Conservation (phyloP, 768 basidiomycete species). For the Trametopsis cervina region DNA sequence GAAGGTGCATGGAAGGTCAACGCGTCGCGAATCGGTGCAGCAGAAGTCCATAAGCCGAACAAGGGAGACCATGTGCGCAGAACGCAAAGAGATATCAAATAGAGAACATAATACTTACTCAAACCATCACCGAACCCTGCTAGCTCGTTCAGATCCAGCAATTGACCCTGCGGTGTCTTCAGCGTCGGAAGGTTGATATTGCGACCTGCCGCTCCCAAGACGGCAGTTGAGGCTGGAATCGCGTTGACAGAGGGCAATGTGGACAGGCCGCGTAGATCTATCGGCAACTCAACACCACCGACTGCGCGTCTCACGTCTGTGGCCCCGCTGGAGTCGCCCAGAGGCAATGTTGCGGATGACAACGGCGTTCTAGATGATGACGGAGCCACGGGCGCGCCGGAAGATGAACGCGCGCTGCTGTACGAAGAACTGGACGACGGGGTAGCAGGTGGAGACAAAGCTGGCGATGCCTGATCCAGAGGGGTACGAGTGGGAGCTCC, state of each 20-base stretch:
- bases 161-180: neutral
- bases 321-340: neutral
- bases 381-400: neutral
- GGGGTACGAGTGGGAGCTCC: slow-evolving; percentile 3
- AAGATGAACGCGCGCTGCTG: neutral
- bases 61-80: neutral
- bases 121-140: neutral
- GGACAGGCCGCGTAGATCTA: slow-evolving; percentile 2
- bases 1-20: slow-evolving; percentile 1
- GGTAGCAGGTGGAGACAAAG: neutral
- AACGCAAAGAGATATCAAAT: slow-evolving; percentile 1
- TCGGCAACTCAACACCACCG: slow-evolving; percentile 3
- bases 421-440: neutral
- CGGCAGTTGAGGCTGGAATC: neutral
- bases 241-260: neutral
- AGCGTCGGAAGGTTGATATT: neutral
- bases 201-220: neutral
- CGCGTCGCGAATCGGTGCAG: slow-evolving; percentile 3
- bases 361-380: slow-evolving; percentile 1
- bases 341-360: slow-evolving; percentile 11
- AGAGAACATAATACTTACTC: neutral
- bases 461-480: neutral
- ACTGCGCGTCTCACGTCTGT: neutral
- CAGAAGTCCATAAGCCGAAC: neutral
- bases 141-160: neutral